Evolutionary conservation across 2,329 filamentous ascomycete species (phyloP), one percentile per base, ranked within the genome.

Genomic region (Tothia fuscella): DNA sequence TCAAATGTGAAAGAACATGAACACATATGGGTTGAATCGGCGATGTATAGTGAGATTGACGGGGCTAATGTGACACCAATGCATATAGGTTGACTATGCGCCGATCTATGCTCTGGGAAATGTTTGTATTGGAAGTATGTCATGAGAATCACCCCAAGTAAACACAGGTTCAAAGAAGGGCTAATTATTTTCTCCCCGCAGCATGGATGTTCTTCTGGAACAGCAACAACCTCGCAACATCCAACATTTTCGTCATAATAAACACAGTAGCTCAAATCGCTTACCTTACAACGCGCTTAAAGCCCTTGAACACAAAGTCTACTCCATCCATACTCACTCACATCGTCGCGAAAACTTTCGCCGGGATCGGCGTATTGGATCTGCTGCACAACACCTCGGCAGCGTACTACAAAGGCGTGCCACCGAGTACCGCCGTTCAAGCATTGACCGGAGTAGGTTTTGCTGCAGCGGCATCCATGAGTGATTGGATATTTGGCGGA

Each of bases 131-230:
- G 73, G 71, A 28, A 68, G 71, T 67, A 54, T 48, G 66, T 61
- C 17, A 13, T 21, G 13, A 28, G 25, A 19, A 10, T 31, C 10
- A n/a, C n/a, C n/a, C n/a, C n/a, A n/a, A n/a, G n/a, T n/a, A n/a
- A n/a, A n/a, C n/a, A n/a, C n/a, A n/a, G n/a, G n/a, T n/a, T n/a
- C n/a, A n/a, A n/a, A n/a, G n/a, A n/a, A 31, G 9, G 12, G 26
- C 38, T 40, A 40, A 40, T 17, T n/a, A 13, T 16, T 32, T 3
- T 26, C 25, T 33, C 9, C 20, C 30, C 16, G 25, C 31, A 66
- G 64, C 66, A 3, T 75, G 72, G 72, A 75, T 77, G 72, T 65
- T 77, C 49, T 76, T 75, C 59, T 78, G 73, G 73, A 76, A 77
- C 49, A 49, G 61, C 1, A 63, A 65, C 3, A 52, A 65, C 17